Evolutionary conservation across 2,329 filamentous ascomycete genomes (phyloP), one percentile per base, ranked within the genome.

Genomic region (Didymella segeticola): DNA sequence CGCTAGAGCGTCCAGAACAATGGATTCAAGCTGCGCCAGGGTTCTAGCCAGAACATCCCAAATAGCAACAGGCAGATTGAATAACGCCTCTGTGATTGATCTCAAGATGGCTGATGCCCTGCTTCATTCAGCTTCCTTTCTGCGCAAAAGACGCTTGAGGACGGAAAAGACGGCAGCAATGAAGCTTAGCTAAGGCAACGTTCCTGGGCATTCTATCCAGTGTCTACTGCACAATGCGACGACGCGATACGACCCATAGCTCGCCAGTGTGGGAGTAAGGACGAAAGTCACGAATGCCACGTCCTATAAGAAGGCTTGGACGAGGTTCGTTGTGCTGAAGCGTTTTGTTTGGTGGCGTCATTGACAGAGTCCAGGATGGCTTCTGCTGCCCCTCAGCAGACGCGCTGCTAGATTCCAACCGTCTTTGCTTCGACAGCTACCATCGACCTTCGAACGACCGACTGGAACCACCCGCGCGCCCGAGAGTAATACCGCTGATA

Each of bases 361-460:
- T 41, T 54, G 25, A 49, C 29, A 2, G 1, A 23, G n/a, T 5
- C 9, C 38, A 71, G 68, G 63, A 65, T 71, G 69, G 68, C 53
- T 72, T 3, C 38, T 70, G 33, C 54, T 73, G 50, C 68, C 67
- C 25, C 52, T 68, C 46, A 53, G 61, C 52, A 66, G 57, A 53
- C 63, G 57, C 42, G 47, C 63, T 27, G 31, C 58, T 19, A 64
- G 58, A 20, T 26, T 46, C 46, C 46, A 47, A 36, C 42, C 46
- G 27, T 41, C 52, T 9, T 27, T 66, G 45, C 47, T 65, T 25
- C 41, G 53, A 39, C 52, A 52, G 29, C 53, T 60, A 22, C 46
- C 56, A 3, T 39, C 39, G 34, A 43, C 39, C 25, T 38, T 29
- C 25, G n/a, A 43, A 31, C 45, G 23, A 2, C 38, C 34, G n/a